Percentiles rank a stretch among this genome's conserved stretches.
Evolutionary conservation across 106 monocot species (phyloP).

Genomic region (Apostasia shenzhenica): DNA sequence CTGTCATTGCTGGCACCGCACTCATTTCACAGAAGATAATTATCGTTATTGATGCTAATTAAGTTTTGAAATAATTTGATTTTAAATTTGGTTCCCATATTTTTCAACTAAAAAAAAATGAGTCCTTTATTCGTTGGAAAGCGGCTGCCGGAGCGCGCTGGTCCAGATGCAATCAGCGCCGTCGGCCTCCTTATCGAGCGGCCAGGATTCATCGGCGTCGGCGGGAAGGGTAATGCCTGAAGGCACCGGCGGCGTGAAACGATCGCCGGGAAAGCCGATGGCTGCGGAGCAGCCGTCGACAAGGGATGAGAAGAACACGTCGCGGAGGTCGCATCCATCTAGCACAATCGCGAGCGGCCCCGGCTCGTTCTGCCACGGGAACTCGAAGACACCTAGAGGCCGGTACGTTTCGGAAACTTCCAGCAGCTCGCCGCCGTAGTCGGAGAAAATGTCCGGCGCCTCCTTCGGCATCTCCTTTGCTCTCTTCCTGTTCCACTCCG

Average conservation of each 20-base stretch:
- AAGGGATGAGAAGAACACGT: slow-evolving; percentile 65
- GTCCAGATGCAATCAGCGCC: slow-evolving; percentile 52
- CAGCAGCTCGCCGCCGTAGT: background rate
- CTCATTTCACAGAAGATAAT: too few species aligned
- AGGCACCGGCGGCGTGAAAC: slow-evolving; percentile 10
- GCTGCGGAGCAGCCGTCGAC: slow-evolving; percentile 51
- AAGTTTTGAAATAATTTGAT: too few species aligned
- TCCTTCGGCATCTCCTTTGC: background rate
- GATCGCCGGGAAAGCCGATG: slow-evolving; percentile 45
- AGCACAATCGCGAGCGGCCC: slow-evolving; percentile 2
- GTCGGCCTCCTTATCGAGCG: slow-evolving; percentile 18
- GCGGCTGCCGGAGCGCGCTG: slow-evolving; percentile 23
- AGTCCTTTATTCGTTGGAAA: background rate
- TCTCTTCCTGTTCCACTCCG: background rate
- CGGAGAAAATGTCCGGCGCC: background rate
- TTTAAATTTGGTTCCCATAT: too few species aligned
- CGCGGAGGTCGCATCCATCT: slow-evolving; percentile 28
- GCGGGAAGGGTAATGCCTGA: slow-evolving; percentile 5
- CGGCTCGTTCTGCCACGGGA: slow-evolving; percentile 46
- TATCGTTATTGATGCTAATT: too few species aligned
- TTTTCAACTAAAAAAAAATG: too few species aligned
- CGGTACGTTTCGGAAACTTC: slow-evolving; percentile 2
- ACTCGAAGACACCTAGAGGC: slow-evolving; percentile 49
- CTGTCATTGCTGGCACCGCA: too few species aligned
- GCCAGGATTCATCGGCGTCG: slow-evolving; percentile 12